Base-by-base conservation (phyloP, 164 flowering plant genomes). In the Magnolia sinica region DNA sequence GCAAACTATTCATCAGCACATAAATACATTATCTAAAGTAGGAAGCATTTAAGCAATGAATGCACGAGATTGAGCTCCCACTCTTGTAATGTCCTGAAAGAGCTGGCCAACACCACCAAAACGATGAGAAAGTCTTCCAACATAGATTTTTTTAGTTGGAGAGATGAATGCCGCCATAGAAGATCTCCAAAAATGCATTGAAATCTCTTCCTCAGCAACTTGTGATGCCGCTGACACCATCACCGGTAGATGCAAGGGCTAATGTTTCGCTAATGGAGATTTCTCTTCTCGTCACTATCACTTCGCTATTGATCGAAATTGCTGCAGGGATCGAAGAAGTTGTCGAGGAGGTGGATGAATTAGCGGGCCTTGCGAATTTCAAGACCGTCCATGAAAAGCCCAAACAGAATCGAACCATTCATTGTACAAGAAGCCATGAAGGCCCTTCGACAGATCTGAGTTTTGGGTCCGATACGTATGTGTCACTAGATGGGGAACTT, bases 61-160 rank as follows among this genome's bases (percentile, higher is more conserved):
- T 85, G 80, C 79, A 50, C 81, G 72, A 68, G 59, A 50, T 27
- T 81, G 67, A 78, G 81, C 68, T 69, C 72, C 64, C 65, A 64
- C 58, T 68, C 86, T 52, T 83, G 91, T 6, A 70, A 65, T 14
- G 86, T 89, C 55, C 68, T 91, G 76, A 87, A 76, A 74, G 94
- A 91, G 76, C 63, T 88, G 20, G 85, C 86, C 0, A 19, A 70
- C 4, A 76, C 79, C 6, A 81, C 82, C 76, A 88, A 75, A 61
- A 86, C 86, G n/a, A 87, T 83, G 90, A 87, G 37, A n/a, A 87
- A 71, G 79, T 86, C 92, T 71, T 74, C 88, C 22, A 85, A 70
- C 7, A 78, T 84, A 24, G 85, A 83, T 50, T 51, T 82, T 24
- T 75, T 70, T n/a, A 11, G 84, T 87, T 29, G 83, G 58, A 55